Base-by-base conservation (phyloP, 129 eudicot species). In the carrot (Daucus carota) region DNA sequence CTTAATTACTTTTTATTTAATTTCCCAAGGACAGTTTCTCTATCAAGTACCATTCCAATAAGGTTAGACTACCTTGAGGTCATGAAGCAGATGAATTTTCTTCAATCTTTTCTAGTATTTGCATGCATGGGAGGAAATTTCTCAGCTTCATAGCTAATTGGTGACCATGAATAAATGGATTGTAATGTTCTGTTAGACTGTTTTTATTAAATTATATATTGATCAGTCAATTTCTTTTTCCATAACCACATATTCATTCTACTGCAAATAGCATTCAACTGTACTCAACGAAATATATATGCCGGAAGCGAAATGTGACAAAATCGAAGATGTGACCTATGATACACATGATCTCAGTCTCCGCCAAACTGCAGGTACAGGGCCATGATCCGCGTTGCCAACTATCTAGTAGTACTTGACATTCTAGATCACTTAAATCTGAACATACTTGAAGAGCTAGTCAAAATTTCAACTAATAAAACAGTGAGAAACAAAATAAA, bases 21-120 rank as follows among this genome's bases (percentile, higher is more conserved):
- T 52, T 22, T 12, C 32, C 28, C 2, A 24, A 34, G 14, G 52
- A 31, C 67, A 62, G 59, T 62, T 75, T 72, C 47, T 38, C 57
- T 45, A 10, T 72, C 60, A 65, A n/a, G 42, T 65, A 28, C 57
- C 60, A 65, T 50, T 77, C 36, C 20, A 77, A 72, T 81, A 84
- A 75, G 77, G 77, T 63, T 72, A 71, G 75, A 4, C 11, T 75
- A 42, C 40, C 81, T 76, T 80, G 79, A 84, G 54, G 89, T 71
- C 80, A 29, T 89, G 98, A 92, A 92, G 98, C 87, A 73, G 79
- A 80, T 86, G 87, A 92, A 88, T 92, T 92, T 92, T 88, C 90
- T 84, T 84, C 85, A 59, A 44, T 46, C 47, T 31, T 74, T 10
- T 29, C 74, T 72, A 76, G 73, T 70, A 73, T 81, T 81, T 36